Evolutionary conservation across 768 basidiomycete genomes (phyloP).

Genomic region (Termitomyces sp.): DNA sequence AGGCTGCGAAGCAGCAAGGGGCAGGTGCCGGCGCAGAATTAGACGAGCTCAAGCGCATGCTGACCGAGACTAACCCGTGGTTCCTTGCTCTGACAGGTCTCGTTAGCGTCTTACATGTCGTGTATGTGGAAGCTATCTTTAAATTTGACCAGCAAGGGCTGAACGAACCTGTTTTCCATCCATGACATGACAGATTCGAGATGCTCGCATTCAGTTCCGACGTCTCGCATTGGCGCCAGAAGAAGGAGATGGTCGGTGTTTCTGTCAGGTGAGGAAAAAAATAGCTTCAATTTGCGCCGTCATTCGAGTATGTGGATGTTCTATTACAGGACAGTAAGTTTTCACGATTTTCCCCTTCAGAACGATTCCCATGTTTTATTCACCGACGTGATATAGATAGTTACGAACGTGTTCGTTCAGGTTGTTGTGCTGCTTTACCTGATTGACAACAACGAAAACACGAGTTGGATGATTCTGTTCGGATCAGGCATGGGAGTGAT

Average conservation of each 20-base stretch:
- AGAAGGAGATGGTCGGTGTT: constrained; percentile 92
- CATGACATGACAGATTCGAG: constrained; percentile 59
- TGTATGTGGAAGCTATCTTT: constrained; percentile 45
- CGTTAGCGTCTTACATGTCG: constrained; percentile 82
- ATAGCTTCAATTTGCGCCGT: neutral
- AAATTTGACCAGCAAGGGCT: constrained; percentile 4
- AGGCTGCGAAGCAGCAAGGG: constrained; percentile 75
- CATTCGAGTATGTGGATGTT: neutral
- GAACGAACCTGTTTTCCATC: neutral
- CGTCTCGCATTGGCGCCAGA: constrained; percentile 92
- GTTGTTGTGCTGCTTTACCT: constrained; percentile 87
- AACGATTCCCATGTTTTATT: neutral
- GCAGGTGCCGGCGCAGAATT: constrained; percentile 62
- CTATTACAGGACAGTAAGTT: constrained; percentile 46
- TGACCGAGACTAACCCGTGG: constrained; percentile 85
- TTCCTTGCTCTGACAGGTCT: constrained; percentile 79
- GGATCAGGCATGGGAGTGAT: constrained; percentile 77
- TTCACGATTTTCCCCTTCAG: neutral
- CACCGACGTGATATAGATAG: constrained; percentile 36
- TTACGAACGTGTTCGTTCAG: constrained; percentile 95
- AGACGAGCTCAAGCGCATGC: constrained; percentile 94
- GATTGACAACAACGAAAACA: constrained; percentile 92
- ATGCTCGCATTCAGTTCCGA: constrained; percentile 95
- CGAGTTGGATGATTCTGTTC: constrained; percentile 96
- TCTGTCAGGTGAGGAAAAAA: constrained; percentile 66